A percentile compares a stretch with the other conserved stretches of the same genome.
These are phyloP conservation scores for Coffea eugenioides DNA, from an alignment of 257 asterid species.

Conservation along the genomic window DNA sequence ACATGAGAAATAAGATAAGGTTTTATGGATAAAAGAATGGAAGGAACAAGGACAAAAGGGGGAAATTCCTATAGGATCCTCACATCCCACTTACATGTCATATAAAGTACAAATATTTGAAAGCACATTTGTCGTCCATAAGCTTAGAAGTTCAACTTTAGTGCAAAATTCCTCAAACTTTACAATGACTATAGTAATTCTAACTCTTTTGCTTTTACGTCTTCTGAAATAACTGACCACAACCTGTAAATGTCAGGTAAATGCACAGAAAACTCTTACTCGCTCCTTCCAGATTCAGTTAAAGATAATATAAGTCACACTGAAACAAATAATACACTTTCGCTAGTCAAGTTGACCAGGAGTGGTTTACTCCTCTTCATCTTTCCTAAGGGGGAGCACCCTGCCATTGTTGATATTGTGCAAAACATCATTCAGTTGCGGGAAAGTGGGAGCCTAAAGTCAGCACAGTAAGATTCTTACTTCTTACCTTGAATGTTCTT, in stretches of 20 bases:
- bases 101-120: background rate
- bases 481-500: background rate
- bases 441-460: constrained; percentile 31
- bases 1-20: background rate
- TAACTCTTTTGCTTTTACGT: no score
- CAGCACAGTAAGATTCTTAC: constrained; percentile 38
- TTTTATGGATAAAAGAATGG: background rate
- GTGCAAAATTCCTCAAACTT: no score
- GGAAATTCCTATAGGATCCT: background rate
- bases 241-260: no score
- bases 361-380: constrained; percentile 44
- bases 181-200: no score
- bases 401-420: constrained; percentile 32
- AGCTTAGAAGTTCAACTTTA: background rate
- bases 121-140: background rate
- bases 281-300: no score
- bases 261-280: no score
- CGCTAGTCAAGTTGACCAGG: constrained; percentile 46
- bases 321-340: constrained; percentile 29
- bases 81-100: background rate
- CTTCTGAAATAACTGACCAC: no score
- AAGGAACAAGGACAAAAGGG: background rate
- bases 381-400: constrained; percentile 33
- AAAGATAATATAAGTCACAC: no score
- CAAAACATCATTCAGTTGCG: constrained; percentile 33